A percentile compares a stretch with the other conserved stretches of the same genome.
Evolutionary conservation across 1,139 yeast genomes (phyloP).

Genomic region (Williopsis jadinii): DNA sequence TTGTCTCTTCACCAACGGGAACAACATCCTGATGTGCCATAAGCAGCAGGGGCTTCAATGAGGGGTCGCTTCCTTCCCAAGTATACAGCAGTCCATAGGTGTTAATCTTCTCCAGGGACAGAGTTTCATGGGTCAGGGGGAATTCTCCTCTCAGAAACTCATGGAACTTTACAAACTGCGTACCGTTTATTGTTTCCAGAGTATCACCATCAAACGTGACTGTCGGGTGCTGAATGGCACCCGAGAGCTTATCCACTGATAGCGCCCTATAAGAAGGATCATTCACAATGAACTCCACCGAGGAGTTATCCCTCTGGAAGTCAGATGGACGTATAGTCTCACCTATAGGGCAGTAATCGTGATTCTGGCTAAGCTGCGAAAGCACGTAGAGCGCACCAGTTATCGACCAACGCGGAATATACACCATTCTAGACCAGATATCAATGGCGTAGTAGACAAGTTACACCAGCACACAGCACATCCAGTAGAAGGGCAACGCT

Average conservation of each 20-base stretch:
- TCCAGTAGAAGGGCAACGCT: no score
- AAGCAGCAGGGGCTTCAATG: constrained; percentile 56
- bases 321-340: constrained; percentile 12
- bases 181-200: constrained; percentile 29
- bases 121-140: constrained; percentile 43
- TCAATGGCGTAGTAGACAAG: no score
- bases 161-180: constrained; percentile 43
- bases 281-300: constrained; percentile 6
- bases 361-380: no score
- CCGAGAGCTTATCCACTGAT: constrained; percentile 39
- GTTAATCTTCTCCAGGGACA: constrained; percentile 42
- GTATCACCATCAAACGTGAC: constrained; percentile 47
- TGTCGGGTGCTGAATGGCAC: constrained; percentile 56
- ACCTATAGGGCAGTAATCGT: constrained; percentile 10
- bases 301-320: constrained; percentile 4
- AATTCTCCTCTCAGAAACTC: constrained; percentile 44
- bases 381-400: no score
- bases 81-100: constrained; percentile 58
- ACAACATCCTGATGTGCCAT: constrained; percentile 80
- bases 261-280: constrained; percentile 2
- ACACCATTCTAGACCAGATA: no score
- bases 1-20: constrained; percentile 58
- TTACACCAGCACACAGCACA: no score
- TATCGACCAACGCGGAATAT: no score
- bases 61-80: constrained; percentile 52